These are phyloP conservation scores for Saturnispora diversa DNA, from an alignment of 805 yeast species.

Conservation along the genomic window DNA sequence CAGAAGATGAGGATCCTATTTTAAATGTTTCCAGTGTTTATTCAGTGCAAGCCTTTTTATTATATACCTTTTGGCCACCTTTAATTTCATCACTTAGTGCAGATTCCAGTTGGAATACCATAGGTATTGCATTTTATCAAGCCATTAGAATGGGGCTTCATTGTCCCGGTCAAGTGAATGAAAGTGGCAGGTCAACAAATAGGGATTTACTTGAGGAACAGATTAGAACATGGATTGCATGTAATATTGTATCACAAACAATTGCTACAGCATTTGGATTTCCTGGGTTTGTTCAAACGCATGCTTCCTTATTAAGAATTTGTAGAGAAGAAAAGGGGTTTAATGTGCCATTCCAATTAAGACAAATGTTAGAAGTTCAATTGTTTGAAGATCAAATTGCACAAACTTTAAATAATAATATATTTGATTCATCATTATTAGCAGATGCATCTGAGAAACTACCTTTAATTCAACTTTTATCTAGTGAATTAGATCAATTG, in stretches of 20 bases:
- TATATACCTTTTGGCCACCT: conserved; percentile 95
- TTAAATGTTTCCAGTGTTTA: conserved; percentile 85
- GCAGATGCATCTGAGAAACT: conserved; percentile 63
- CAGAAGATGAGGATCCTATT: conserved; percentile 72
- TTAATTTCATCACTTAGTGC: conserved; percentile 90
- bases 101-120: conserved; percentile 92
- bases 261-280: conserved; percentile 91
- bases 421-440: conserved; percentile 56
- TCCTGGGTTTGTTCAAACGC: conserved; percentile 86
- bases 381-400: conserved; percentile 82
- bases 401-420: conserved; percentile 63
- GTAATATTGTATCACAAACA: conserved; percentile 83
- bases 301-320: conserved; percentile 53
- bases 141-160: conserved; percentile 90
- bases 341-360: conserved; percentile 50
- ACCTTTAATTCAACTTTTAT: conserved; percentile 63
- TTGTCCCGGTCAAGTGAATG: conserved; percentile 56
- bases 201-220: conserved; percentile 60
- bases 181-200: conserved; percentile 39
- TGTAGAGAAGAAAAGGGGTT: conserved; percentile 38
- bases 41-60: conserved; percentile 85
- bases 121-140: conserved; percentile 87
- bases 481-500: conserved; percentile 66
- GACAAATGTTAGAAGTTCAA: conserved; percentile 75
- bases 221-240: conserved; percentile 84